Evolutionary conservation across 2,329 filamentous ascomycete species (phyloP).

Genomic region (Trematosphaeria pertusa): DNA sequence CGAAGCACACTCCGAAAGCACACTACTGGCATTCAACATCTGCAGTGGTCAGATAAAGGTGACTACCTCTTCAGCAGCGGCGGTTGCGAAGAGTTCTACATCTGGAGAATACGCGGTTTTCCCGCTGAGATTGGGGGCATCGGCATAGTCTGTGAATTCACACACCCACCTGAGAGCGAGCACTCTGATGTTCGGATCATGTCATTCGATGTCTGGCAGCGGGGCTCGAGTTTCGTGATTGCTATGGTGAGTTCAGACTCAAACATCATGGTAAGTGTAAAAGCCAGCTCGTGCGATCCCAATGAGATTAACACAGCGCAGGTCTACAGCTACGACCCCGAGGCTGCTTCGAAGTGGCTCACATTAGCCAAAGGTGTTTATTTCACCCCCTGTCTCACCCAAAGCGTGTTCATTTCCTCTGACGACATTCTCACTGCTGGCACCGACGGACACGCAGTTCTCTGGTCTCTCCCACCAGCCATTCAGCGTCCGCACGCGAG

Average conservation of each 20-base stretch:
- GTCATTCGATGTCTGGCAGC: slow-evolving; percentile 69
- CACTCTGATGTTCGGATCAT: slow-evolving; percentile 78
- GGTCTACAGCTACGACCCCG: slow-evolving; percentile 53
- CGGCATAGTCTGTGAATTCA: slow-evolving; percentile 60
- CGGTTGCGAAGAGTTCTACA: slow-evolving; percentile 86
- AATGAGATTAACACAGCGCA: slow-evolving; percentile 27
- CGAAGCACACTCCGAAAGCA: slow-evolving; percentile 76
- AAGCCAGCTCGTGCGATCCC: not conserved
- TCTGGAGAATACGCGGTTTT: slow-evolving; percentile 73
- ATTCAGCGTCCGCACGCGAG: slow-evolving; percentile 12
- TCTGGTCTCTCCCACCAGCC: slow-evolving; percentile 59
- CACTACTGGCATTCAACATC: slow-evolving; percentile 80
- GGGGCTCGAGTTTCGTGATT: slow-evolving; percentile 60
- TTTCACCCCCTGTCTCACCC: slow-evolving; percentile 71
- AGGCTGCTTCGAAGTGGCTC: slow-evolving; percentile 38
- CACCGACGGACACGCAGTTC: slow-evolving; percentile 78
- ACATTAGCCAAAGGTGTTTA: slow-evolving; percentile 51
- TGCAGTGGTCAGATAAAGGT: slow-evolving; percentile 74
- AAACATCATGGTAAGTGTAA: slow-evolving; percentile 63
- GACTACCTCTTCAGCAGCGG: slow-evolving; percentile 82
- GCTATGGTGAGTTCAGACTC: slow-evolving; percentile 86
- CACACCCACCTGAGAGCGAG: slow-evolving; percentile 57
- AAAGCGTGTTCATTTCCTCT: slow-evolving; percentile 55
- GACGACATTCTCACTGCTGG: slow-evolving; percentile 69
- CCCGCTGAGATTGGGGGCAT: slow-evolving; percentile 56